Evolutionary conservation across 208 protist genomes (phyloP).

Genomic region (Leptomonas seymouri): DNA sequence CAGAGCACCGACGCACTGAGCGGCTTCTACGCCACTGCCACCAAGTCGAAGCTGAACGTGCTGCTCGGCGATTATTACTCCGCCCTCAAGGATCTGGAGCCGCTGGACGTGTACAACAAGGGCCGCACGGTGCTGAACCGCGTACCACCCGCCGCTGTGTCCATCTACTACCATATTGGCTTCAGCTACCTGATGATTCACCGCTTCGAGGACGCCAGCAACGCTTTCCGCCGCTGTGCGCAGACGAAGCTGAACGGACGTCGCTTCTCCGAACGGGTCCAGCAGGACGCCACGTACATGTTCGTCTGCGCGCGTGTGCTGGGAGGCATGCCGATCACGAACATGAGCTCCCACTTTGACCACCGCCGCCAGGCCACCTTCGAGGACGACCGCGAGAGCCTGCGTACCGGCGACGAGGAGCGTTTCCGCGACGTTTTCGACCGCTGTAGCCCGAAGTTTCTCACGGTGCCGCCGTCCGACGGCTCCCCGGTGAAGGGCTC

Average conservation of each 20-base stretch:
- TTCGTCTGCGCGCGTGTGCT: slow-evolving; percentile 82
- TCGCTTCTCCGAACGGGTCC: slow-evolving; percentile 85
- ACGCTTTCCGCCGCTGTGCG: slow-evolving; percentile 77
- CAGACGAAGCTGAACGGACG: slow-evolving; percentile 66
- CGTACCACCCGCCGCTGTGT: slow-evolving; percentile 75
- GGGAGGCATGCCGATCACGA: slow-evolving; percentile 76
- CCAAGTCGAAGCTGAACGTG: slow-evolving; percentile 81
- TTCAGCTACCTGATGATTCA: slow-evolving; percentile 93
- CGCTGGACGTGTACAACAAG: slow-evolving; percentile 74
- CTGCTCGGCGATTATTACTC: slow-evolving; percentile 86
- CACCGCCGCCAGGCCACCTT: slow-evolving; percentile 56
- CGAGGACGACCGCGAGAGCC: slow-evolving; percentile 86
- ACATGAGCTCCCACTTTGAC: slow-evolving; percentile 70
- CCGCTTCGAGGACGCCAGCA: slow-evolving; percentile 88
- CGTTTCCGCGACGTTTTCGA: slow-evolving; percentile 92
- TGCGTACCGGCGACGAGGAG: slow-evolving; percentile 84
- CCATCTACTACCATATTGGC: slow-evolving; percentile 85
- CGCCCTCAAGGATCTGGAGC: slow-evolving; percentile 69
- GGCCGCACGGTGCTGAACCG: slow-evolving; percentile 64
- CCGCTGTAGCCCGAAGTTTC: slow-evolving; percentile 90
- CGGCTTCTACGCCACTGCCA: slow-evolving; percentile 87
- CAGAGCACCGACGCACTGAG: slow-evolving; percentile 51
- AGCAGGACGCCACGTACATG: slow-evolving; percentile 84
- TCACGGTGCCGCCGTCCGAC: slow-evolving; percentile 66
- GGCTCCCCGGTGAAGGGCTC: slow-evolving; percentile 69